phyloP scores from a whole-genome alignment of 1,139 yeast species.

The Candida pseudocylindracea region DNA sequence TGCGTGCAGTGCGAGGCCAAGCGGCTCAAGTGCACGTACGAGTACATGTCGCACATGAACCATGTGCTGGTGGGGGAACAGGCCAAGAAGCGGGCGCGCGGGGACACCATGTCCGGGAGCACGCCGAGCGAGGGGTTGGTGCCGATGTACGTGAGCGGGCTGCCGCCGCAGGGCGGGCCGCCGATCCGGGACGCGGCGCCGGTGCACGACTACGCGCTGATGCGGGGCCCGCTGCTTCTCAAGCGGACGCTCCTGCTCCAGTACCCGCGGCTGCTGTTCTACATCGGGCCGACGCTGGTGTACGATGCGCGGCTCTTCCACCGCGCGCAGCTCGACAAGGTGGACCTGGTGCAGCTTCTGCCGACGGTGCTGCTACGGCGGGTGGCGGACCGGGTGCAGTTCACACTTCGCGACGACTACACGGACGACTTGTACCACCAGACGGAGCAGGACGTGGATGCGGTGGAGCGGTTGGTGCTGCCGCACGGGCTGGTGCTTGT shows the following conservation, averaged over 20 bases:
- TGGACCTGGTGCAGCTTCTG: constrained; percentile 44
- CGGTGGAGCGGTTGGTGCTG: constrained; percentile 48
- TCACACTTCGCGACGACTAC: constrained; percentile 50
- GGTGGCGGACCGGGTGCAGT: constrained; percentile 43
- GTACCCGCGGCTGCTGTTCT: constrained; percentile 57
- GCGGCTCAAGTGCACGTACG: constrained; percentile 39
- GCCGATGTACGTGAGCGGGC: constrained; percentile 20
- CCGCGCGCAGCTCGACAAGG: constrained; percentile 18
- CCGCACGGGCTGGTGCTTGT: constrained; percentile 60
- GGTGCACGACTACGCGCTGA: constrained; percentile 28
- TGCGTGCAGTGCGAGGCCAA: constrained; percentile 53
- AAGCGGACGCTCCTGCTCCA: constrained; percentile 27
- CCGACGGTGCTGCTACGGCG: constrained; percentile 36
- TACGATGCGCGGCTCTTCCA: constrained; percentile 34
- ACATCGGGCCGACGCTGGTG: constrained; percentile 50
- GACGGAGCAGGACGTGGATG: constrained; percentile 47
- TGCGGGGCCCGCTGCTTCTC: constrained; percentile 19
- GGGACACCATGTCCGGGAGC: constrained; percentile 7
- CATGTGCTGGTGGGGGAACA: too few relatives aligned
- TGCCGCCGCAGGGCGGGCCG: neutral
- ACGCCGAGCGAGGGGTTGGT: constrained; percentile 5
- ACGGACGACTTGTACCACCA: constrained; percentile 36
- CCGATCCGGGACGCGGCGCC: constrained; percentile 31
- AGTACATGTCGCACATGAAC: constrained; percentile 1
- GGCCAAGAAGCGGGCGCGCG: constrained; percentile 7